Base-by-base conservation (phyloP, 257 asterid species). In the Echium plantagineum region DNA sequence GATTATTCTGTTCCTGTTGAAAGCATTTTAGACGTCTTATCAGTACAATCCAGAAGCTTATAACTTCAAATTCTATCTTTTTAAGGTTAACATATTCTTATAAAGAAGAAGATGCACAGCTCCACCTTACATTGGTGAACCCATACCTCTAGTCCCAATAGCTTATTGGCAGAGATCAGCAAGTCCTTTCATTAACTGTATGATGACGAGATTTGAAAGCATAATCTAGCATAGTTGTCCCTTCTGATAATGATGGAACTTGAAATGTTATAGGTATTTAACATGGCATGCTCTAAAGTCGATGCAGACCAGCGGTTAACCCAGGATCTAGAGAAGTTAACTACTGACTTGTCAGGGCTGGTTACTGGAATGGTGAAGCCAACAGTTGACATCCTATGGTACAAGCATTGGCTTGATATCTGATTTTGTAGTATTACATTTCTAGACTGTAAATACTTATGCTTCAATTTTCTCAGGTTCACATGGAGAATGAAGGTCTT, bases 351-450 rank as follows among this genome's bases (percentile, higher is more conserved):
- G 72, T 89, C 99, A 66, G 91, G 99, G 60, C 76, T 93, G 80
- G 99, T 93, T 56, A 93, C 99, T 68, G 99, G 99, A 72, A 89
- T 93, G 99, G 97, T 93, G 63, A 93, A 93, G 68, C 99, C 99
- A 61, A 84, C 95, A 30, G 99, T 93, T 18, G 99, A 93, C 82
- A 93, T 93, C 59, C 69, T 89, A 69, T 93, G 99, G 99, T 83
- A 70, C 71, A 90, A 66, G 32, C 21, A 46, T 59, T 28, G 47
- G 26, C 9, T 31, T 47, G 60, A 16, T 52, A 57, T 18, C 57
- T 64, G 49, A 59, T 26, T 57, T 49, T 55, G 38, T 47, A 58
- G 60, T 55, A 55, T 72, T 15, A 52, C 59, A 59, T 15, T 53
- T 51, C 31, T 57, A 59, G 65, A 62, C 48, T 19, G 57, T 46